Evolutionary conservation across 345 rosid genomes (phyloP), one percentile per base, ranked within the genome.

Genomic region (Jatropha curcas): DNA sequence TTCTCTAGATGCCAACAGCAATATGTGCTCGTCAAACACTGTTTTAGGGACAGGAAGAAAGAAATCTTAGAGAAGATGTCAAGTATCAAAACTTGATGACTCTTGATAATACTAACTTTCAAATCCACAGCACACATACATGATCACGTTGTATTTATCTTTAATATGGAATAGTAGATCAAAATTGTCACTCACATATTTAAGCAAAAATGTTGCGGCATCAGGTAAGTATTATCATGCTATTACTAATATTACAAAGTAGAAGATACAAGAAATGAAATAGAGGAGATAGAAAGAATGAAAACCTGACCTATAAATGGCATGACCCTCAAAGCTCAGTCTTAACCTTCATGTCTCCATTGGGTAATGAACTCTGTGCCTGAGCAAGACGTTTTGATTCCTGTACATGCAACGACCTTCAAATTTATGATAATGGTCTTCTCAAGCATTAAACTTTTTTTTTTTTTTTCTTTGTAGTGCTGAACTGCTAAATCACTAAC

Each of bases 331-430:
- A 90, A 68, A 70, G 80, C 79, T 94, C 98, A 24, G 77, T 35
- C 79, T 94, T 89, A 65, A 89, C 86, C 79, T 88, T 92, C 59
- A 88, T 84, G 71, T 94, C 98, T 71, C 98, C 98, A 82, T 94
- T 92, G 51, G 97, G 95, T 68, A 92, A 84, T 48, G 78, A 77
- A 73, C 81, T 88, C 79, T 90, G 98, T 7, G 89, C 81, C 64
- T 90, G 96, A 7, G 93, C 90, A 79, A 83, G 81, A 70, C 93
- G 85, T 77, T 89, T 95, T 11, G 86, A 71, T 81, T 92, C 98
- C 98, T 94, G 89, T 67, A 34, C 12, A 76, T 0, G 39, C 25
- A 31, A 79, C 27, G 16, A 64, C 25, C 53, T 34, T 37, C 51
- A 79, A 48, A 25, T 67, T 58, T 33, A 50, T 30, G 59, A 28